Base-by-base conservation (phyloP, 306 rosid genomes). In the Cucumis cinereus region DNA sequence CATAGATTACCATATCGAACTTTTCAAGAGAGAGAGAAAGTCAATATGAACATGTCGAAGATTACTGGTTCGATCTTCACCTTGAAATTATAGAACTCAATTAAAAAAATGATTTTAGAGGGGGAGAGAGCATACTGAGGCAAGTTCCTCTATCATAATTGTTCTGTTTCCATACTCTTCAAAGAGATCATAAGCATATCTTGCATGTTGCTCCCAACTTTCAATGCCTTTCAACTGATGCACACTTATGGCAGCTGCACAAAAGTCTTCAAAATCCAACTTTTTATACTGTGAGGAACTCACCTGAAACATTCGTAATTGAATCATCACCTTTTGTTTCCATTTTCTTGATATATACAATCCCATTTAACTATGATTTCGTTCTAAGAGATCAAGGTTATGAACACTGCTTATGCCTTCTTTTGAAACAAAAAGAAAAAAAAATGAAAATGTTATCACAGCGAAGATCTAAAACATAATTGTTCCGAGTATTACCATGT, bases 141-240 rank as follows among this genome's bases (percentile, higher is more conserved):
- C 95, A 57, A 93, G 93, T 72, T 93, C 98, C 82, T 93, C 96
- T 16, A 93, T 91, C 92, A 90, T 89, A 22, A 93, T 93, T 50
- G 93, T 88, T 59, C 93, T 82, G 81, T 93, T 93, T 77, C 97
- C 98, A 28, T 85, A 96, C 86, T 90, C 89, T 80, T 93, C 98
- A 77, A 93, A 93, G 33, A 93, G 80, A 62, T 93, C 96, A 33
- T 90, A 90, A 66, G 96, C 97, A 23, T 78, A 87, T 77, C 95
- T 89, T 58, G 95, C 96, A 79, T 93, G 91, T 66, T 85, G 90
- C 76, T 93, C 98, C 98, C 98, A 93, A 58, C 66, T 79, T 64
- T 87, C 93, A 87, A 81, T 81, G 74, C 91, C 96, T 82, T 90
- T 94, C 60, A 93, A 85, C 82, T 90, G 96, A 85, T 90, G 93